Base-by-base conservation (phyloP, 176 grass and related monocot species). In the Aegilops sharonensis region DNA sequence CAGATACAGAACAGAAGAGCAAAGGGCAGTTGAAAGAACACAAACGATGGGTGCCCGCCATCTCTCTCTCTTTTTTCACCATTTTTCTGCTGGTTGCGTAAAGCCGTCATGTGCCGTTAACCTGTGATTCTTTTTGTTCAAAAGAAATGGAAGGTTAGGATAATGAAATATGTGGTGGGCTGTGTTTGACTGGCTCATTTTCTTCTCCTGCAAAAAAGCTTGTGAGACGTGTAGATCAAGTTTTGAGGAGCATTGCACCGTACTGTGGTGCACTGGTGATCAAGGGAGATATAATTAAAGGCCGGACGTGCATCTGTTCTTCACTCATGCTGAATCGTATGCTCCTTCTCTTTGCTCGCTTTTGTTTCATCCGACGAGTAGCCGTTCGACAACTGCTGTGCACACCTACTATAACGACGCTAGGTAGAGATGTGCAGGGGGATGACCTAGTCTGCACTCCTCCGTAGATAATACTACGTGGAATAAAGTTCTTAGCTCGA, bases 41-140 rank as follows among this genome's bases (percentile, higher is more conserved):
- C 39, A 18, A 69, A 68, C 25, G 34, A 12, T 59, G 56, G 29
- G n/a, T 68, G 52, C 50, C 37, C 13, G 29, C 24, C 80, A 29
- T 39, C 40, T 11, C 66, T 35, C 11, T 65, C n/a, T 31, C 35
- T 24, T 9, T 43, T 24, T 9, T 21, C 69, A 14, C 8, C 66
- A 45, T 62, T 80, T 89, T 85, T 76, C 47, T 81, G 77, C 88
- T 82, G 78, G 72, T 88, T 74, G 85, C 82, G 78, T 88, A 87
- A 89, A 82, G 71, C 47, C 50, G n/a, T 68, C 13, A 36, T 45
- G 15, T 81, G 57, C 42, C 40, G 81, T 90, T 81, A 87, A 89
- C 76, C 14, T 78, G 65, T 81, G 64, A 84, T 90, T 87, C 34
- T 90, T 92, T 86, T 80, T 84, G 70, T 78, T 42, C 8, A 80